Percentiles rank a stretch among this genome's conserved stretches.
Conservation (phyloP, 352 stramenopile genomes). For the Pythium sp. region DNA sequence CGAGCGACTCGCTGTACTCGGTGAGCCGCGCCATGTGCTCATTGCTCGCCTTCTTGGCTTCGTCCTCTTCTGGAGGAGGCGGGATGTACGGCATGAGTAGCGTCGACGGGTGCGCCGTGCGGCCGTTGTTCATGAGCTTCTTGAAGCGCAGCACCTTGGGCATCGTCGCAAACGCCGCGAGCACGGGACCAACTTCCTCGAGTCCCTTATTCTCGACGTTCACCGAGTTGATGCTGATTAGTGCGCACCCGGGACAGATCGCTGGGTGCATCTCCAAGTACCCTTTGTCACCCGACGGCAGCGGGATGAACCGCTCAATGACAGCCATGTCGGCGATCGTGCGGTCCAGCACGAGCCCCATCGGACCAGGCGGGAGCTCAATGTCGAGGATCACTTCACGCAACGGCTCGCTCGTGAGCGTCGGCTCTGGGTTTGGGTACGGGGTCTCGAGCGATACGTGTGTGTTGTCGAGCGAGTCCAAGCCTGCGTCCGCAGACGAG, state of each 20-base stretch:
- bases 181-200: constrained; percentile 65
- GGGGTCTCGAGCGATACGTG: constrained; percentile 28
- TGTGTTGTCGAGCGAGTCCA: constrained; percentile 34
- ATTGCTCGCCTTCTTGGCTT: constrained; percentile 21
- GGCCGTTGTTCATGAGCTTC: constrained; percentile 75
- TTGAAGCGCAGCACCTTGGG: constrained; percentile 83
- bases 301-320: constrained; percentile 69
- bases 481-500: constrained; percentile 37
- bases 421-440: constrained; percentile 24
- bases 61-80: constrained; percentile 44
- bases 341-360: constrained; percentile 80
- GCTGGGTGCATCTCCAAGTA: constrained; percentile 81
- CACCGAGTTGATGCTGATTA: constrained; percentile 78
- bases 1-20: constrained; percentile 41
- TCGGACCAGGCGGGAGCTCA: constrained; percentile 72
- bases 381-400: constrained; percentile 83
- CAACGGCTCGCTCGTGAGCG: constrained; percentile 40
- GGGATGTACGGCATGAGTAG: constrained; percentile 69
- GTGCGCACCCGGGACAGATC: constrained; percentile 69
- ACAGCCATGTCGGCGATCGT: constrained; percentile 78
- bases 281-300: constrained; percentile 64
- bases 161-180: constrained; percentile 49
- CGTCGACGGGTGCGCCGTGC: constrained; percentile 69
- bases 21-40: constrained; percentile 46
- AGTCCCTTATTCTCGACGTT: constrained; percentile 71